Percentiles rank a stretch among this genome's conserved stretches.
Evolutionary conservation across 306 rosid genomes (phyloP).

Genomic region (Vicia sativa): DNA sequence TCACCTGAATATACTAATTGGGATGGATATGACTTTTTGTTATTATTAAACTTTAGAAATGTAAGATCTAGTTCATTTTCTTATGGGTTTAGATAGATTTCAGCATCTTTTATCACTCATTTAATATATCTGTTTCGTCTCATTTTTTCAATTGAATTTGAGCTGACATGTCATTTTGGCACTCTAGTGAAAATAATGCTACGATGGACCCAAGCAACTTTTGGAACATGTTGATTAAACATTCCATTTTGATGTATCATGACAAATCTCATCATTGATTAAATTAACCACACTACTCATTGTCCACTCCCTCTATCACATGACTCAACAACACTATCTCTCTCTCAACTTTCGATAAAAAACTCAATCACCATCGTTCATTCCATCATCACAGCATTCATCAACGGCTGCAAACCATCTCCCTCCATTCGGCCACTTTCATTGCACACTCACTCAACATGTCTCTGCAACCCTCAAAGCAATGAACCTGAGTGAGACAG

Average conservation of each 20-base stretch:
- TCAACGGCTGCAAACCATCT: slow-evolving; percentile 36
- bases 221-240: slow-evolving; percentile 12
- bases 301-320: not conserved
- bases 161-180: too few species aligned
- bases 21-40: too few species aligned
- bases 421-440: slow-evolving; percentile 42
- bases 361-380: slow-evolving; percentile 39
- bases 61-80: too few species aligned
- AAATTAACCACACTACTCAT: not conserved
- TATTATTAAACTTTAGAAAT: too few species aligned
- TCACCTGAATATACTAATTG: too few species aligned
- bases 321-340: not conserved
- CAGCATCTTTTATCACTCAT: too few species aligned
- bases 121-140: too few species aligned
- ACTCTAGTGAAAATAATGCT: not conserved
- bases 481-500: slow-evolving; percentile 25
- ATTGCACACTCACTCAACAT: slow-evolving; percentile 33
- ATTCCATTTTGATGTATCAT: slow-evolving; percentile 2
- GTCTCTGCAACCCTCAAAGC: slow-evolving; percentile 40
- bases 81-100: too few species aligned
- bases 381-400: not conserved
- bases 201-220: slow-evolving; percentile 1
- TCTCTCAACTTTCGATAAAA: too few species aligned
- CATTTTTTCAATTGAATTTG: too few species aligned
- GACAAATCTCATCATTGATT: slow-evolving; percentile 11